Base-by-base conservation (phyloP, 805 yeast genomes). In the Saccharomycodes ludwigii region DNA sequence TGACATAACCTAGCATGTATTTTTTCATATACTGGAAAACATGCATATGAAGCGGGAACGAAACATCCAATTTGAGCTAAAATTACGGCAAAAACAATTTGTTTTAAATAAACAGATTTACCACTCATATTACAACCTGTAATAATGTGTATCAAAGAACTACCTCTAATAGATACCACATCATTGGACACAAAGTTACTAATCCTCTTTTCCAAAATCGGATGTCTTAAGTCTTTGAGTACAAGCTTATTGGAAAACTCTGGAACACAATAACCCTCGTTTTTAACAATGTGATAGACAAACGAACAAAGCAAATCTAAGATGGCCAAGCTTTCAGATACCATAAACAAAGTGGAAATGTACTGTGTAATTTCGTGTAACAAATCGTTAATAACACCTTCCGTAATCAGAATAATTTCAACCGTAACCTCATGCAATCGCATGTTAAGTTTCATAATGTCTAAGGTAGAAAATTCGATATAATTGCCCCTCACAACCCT, bases 61-160 rank as follows among this genome's bases (percentile, higher is more conserved):
- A 57, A 68, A 7, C 69, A 63, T 0, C 81, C 81, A 18, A 72
- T 63, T 42, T 75, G 81, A 0, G 73, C 67, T 63, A 74, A 56
- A 5, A 73, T 59, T 2, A 57, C 54, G 7, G 68, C 40, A 5
- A 70, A 40, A 1, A 73, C 71, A 6, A 68, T 56, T 40, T 71
- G 75, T 31, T 65, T 63, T 24, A 73, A 59, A 37, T 68, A 69
- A 4, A 72, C 66, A 0, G 78, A 71, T 42, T 73, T 73, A 2
- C 79, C 80, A 30, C 76, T 73, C 75, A 70, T 69, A 38, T 73
- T 73, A 3, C 73, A 68, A 0, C 79, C 78, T 0, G 77, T 71
- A 4, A 73, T 58, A 2, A 73, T 58, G 34, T 66, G 69, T 6
- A 68, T 43, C 18, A 63, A 41, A 3, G 71, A 63, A 6, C 55